Conservation (phyloP, 2,329 filamentous ascomycete species). For the Botrytis tulipae region DNA sequence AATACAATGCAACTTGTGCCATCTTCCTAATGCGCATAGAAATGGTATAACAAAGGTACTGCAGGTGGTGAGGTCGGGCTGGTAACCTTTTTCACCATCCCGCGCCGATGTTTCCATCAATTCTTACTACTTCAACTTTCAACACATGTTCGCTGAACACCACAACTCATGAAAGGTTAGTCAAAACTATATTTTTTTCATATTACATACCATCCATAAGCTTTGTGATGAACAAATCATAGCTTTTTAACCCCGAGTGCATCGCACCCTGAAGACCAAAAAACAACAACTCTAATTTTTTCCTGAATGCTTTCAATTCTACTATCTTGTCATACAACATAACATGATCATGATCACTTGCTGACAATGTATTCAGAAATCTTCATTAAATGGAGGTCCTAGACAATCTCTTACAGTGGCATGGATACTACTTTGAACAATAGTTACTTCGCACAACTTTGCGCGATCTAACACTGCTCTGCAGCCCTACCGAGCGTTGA, state of each 20-base stretch:
- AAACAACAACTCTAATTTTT: constrained; percentile 45
- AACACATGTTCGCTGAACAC: neutral
- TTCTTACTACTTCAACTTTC: neutral
- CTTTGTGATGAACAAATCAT: constrained; percentile 40
- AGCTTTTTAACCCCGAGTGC: constrained; percentile 44
- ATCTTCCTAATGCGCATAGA: neutral
- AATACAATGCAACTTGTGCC: neutral
- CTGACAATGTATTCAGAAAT: constrained; percentile 56
- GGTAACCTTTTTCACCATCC: neutral
- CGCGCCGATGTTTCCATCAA: neutral
- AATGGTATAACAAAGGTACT: neutral
- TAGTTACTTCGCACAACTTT: neutral
- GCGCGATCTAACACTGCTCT: neutral
- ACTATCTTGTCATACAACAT: constrained; percentile 47
- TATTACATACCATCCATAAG: constrained; percentile 17
- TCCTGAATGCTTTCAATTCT: constrained; percentile 37
- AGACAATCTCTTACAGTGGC: neutral
- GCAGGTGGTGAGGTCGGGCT: neutral
- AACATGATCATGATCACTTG: constrained; percentile 33
- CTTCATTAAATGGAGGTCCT: neutral
- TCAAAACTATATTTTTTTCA: constrained; percentile 24
- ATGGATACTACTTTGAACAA: neutral
- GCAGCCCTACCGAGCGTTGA: neutral
- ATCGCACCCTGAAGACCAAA: constrained; percentile 40
- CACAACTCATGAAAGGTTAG: constrained; percentile 30